Evolutionary conservation across 1,284 basidiomycete species (phyloP), one percentile per base, ranked within the genome.

Genomic region (Fistulinella cinereoalba): DNA sequence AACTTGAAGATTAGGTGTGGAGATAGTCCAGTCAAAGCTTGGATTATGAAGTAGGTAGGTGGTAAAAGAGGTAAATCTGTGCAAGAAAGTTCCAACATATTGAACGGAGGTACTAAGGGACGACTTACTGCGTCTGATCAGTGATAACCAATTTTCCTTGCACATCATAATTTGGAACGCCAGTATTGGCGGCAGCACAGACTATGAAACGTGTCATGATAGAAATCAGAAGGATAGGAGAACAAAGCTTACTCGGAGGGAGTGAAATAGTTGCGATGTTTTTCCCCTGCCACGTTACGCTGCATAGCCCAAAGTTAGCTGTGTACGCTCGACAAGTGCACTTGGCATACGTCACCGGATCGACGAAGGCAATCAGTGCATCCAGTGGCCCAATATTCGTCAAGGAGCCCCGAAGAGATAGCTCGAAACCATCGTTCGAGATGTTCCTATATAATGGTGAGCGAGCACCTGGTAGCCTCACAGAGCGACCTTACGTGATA

Each of bases 11-110:
- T 71, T 77, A 31, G 74, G 54, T 0, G 85, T 84, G 15, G 79
- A 81, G 40, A 91, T 81, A 3, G 75, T 83, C 87, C 88, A 90
- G 9, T 76, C 74, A 58, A 90, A 90, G 45, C 65, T 70, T 11
- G 76, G 73, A 50, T 81, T 82, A 57, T 88, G 83, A 34, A 89
- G 68, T 49, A 89, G 65, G 65, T 74, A 83, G 2, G 74, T 81
- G 2, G 87, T 77, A 60, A 87, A 89, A 12, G 72, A 66, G 1
- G 85, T 84, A 61, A 90, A 91, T 46, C 78, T 79, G 29, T 1
- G 3, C 31, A 43, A 40, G 15, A 39, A 23, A 11, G n/a, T n/a
- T 22, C 24, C 22, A 25, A 6, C 32, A 16, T 22, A 7, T 21
- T 34, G 19, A 36, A 11, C 3, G 1, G n/a, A 11, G 19, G 22